Percentiles rank a stretch among this genome's conserved stretches.
Conservation (phyloP, 495 filamentous ascomycete genomes). For the Penicillium turbatum region DNA sequence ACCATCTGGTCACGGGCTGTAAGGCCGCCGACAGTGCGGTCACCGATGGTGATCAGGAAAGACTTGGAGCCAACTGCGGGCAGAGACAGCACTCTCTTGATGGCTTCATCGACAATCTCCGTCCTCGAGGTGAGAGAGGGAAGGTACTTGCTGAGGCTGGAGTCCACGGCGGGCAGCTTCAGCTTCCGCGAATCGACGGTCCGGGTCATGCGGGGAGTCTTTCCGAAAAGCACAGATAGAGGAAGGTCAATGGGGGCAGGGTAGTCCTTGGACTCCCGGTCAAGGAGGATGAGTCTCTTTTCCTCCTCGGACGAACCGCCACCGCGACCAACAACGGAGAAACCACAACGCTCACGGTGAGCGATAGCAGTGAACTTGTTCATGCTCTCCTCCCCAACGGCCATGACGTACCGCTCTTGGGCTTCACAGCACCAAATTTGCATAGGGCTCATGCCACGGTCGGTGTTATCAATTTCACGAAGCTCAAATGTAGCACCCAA, state of each 20-base stretch:
- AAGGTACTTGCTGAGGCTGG: constrained; percentile 57
- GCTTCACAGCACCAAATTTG: constrained; percentile 98
- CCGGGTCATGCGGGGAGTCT: constrained; percentile 77
- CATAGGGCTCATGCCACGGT: constrained; percentile 85
- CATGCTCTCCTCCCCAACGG: constrained; percentile 72
- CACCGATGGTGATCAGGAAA: constrained; percentile 95
- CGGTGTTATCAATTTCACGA: constrained; percentile 83
- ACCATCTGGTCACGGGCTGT: constrained; percentile 93
- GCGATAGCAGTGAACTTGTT: constrained; percentile 82
- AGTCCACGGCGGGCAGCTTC: constrained; percentile 67
- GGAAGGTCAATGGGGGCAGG: constrained; percentile 85
- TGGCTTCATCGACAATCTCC: constrained; percentile 67
- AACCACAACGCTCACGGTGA: constrained; percentile 83
- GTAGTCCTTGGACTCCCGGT: constrained; percentile 72
- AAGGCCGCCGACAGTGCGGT: constrained; percentile 85
- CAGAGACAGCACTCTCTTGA: constrained; percentile 74
- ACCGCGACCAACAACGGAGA: constrained; percentile 84
- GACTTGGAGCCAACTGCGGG: constrained; percentile 92
- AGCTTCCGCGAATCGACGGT: constrained; percentile 71
- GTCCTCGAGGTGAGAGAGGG: constrained; percentile 53
- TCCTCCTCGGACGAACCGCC: constrained; percentile 56
- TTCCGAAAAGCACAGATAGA: constrained; percentile 88
- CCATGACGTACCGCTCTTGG: constrained; percentile 89
- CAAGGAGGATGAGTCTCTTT: constrained; percentile 71
- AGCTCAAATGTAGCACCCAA: constrained; percentile 88